These are phyloP conservation scores for Ustilago nuda DNA, from an alignment of 1,284 basidiomycete species.

Conservation along the genomic window DNA sequence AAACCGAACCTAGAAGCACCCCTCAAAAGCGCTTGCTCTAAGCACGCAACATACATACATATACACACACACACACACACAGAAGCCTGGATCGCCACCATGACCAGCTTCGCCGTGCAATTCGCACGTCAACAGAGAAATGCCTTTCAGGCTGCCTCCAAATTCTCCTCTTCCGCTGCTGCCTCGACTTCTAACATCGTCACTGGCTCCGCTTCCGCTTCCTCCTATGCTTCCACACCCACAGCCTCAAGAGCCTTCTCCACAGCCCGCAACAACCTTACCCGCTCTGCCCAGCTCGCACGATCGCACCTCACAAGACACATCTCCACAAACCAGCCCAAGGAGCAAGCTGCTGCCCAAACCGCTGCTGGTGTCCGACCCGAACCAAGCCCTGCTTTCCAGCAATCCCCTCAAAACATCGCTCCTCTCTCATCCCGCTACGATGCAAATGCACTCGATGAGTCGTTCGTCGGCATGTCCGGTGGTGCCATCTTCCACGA, in stretches of 20 bases:
- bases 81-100: conserved; percentile 13
- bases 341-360: conserved; percentile 53
- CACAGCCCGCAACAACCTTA: conserved; percentile 46
- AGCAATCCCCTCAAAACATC: conserved; percentile 52
- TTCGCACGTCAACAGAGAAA: conserved; percentile 52
- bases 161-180: conserved; percentile 23
- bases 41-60: background rate
- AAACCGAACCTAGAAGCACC: background rate
- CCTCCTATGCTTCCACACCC: conserved; percentile 33
- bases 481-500: conserved; percentile 99
- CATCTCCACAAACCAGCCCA: conserved; percentile 54
- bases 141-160: conserved; percentile 48
- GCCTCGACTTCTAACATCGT: conserved; percentile 33
- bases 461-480: conserved; percentile 86
- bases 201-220: conserved; percentile 27
- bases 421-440: conserved; percentile 37
- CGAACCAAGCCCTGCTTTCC: conserved; percentile 65
- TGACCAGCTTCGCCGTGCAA: conserved; percentile 53
- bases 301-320: conserved; percentile 47
- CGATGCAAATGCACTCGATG: conserved; percentile 67
- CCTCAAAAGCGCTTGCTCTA: conserved; percentile 9
- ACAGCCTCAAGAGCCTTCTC: conserved; percentile 44
- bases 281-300: conserved; percentile 36
- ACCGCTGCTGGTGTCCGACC: conserved; percentile 50
- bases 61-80: background rate